Evolutionary conservation across 2,329 filamentous ascomycete genomes (phyloP).

Genomic region (Paracorniculantispora psalliotae): DNA sequence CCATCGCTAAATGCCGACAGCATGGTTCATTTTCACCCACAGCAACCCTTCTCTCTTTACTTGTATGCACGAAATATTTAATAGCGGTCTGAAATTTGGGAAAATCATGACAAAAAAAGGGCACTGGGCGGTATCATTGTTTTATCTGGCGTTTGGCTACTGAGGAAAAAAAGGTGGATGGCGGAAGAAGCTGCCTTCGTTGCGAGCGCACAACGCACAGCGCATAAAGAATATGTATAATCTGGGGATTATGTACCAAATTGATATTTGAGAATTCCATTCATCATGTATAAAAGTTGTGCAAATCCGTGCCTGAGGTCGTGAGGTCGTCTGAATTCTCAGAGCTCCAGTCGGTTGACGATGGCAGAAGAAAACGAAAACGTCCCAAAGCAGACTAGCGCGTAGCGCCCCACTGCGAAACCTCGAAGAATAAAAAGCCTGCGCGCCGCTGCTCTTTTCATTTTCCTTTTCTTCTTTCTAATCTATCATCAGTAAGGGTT

Average conservation of each 20-base stretch:
- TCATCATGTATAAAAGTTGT: not conserved
- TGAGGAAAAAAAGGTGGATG: not conserved
- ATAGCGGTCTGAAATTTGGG: not conserved
- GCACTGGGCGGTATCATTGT: not conserved
- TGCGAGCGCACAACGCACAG: not conserved
- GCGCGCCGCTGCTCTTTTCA: slow-evolving; percentile 8
- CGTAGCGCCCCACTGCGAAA: not conserved
- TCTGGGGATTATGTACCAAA: not conserved
- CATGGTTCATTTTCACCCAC: not conserved
- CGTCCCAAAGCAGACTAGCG: slow-evolving; percentile 10
- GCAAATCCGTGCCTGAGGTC: too few relatives aligned
- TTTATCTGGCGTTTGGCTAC: slow-evolving; percentile 7
- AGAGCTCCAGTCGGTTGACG: slow-evolving; percentile 2
- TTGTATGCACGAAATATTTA: not conserved
- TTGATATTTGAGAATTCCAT: not conserved
- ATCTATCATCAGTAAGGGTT: slow-evolving; percentile 42
- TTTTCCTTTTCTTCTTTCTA: slow-evolving; percentile 27
- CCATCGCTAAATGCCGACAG: not conserved
- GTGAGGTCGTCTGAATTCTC: too few relatives aligned
- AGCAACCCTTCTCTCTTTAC: not conserved
- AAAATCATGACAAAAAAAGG: slow-evolving; percentile 9
- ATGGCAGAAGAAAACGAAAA: slow-evolving; percentile 11
- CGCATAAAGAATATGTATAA: slow-evolving; percentile 1
- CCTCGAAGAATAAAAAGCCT: slow-evolving; percentile 8
- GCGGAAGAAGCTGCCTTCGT: not conserved